Evolutionary conservation across 2,329 filamentous ascomycete species (phyloP).

Genomic region (Aquanectria penicillioides): DNA sequence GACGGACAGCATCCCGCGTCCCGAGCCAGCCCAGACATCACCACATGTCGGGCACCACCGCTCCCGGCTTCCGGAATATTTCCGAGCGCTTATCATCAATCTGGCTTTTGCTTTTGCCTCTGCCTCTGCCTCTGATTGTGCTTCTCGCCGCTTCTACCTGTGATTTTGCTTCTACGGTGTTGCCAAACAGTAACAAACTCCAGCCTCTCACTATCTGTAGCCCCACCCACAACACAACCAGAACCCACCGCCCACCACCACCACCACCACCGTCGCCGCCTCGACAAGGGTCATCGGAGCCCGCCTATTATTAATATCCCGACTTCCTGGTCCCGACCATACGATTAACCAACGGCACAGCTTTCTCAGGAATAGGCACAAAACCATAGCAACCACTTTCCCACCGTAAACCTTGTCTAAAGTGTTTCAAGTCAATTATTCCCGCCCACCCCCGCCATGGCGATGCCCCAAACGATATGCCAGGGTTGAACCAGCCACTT

Average conservation of each 20-base stretch:
- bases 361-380: background rate
- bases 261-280: background rate
- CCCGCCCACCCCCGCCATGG: too few relatives aligned
- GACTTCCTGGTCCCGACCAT: background rate
- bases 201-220: too few relatives aligned
- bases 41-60: constrained; percentile 4
- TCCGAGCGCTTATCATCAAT: background rate
- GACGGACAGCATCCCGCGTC: background rate
- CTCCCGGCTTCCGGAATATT: constrained; percentile 6
- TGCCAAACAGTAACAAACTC: too few relatives aligned
- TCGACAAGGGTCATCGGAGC: constrained; percentile 5
- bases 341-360: background rate
- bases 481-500: too few relatives aligned
- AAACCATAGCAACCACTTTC: background rate
- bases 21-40: background rate
- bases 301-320: constrained; percentile 15
- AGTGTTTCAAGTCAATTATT: too few relatives aligned
- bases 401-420: too few relatives aligned
- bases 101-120: background rate
- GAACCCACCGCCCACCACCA: background rate
- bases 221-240: too few relatives aligned
- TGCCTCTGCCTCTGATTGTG: background rate
- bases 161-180: too few relatives aligned
- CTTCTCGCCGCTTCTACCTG: background rate
- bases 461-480: too few relatives aligned